Evolutionary conservation across 106 monocot genomes (phyloP), one percentile per base, ranked within the genome.

Genomic region (Chionographis japonica): DNA sequence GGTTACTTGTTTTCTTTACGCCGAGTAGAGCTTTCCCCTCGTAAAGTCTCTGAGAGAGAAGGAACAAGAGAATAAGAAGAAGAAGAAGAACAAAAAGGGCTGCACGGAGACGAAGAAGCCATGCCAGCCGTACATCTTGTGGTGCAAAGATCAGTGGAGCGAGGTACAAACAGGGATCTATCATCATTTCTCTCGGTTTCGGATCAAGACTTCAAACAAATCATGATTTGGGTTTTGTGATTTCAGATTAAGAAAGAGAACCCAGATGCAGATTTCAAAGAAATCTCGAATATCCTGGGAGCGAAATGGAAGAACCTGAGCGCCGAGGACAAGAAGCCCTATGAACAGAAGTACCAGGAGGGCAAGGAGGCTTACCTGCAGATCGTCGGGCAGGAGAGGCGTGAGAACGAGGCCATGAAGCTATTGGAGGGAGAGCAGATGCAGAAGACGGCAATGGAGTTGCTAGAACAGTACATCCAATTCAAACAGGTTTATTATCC

Each of bases 101-200:
- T 49, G 59, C 14, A 11, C 38, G 0, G 73, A 77, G 60, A 78
- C 37, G 17, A 95, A 91, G 81, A 91, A 88, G 79, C 95, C 91
- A 4, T 79, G 79, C 61, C 72, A 91, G 1, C 79, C 91, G 2
- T 95, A 95, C 67, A 40, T 86, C 8, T 71, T 75, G 15, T 95
- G 79, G 86, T 88, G 76, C 77, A 95, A 84, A 72, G 91, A 95
- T 64, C 88, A 91, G 50, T 95, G 91, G 95, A 84, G 71, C 14
- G 83, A 84, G 90, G 89, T 86, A 42, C 63, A 54, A 4, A 20
- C 2, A 35, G n/a, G 15, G 2, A 43, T 36, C 9, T 49, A 17
- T 5, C 8, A 17, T 50, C 40, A 40, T 43, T 16, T 6, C 13
- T 4, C 15, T 3, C 40, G 27, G 18, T 15, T 52, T 4, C 4